Evolutionary conservation across 495 filamentous ascomycete species (phyloP).

Genomic region (Aspergillus incahuasiensis): DNA sequence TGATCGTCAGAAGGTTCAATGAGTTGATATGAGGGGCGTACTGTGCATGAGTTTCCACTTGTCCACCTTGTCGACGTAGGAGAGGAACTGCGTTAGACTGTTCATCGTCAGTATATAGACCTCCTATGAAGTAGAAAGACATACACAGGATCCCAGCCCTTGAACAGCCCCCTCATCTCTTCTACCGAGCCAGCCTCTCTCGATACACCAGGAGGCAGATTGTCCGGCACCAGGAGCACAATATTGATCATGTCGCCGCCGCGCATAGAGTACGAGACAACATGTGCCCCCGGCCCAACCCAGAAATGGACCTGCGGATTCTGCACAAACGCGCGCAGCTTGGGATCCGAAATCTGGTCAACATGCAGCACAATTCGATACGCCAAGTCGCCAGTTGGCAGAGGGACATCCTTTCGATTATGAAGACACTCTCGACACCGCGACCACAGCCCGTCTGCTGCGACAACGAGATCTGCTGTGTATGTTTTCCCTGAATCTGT

Average conservation of each 20-base stretch:
- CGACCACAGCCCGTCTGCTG: constrained; percentile 56
- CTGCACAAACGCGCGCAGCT: constrained; percentile 46
- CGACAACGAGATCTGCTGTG: constrained; percentile 52
- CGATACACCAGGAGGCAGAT: constrained; percentile 53
- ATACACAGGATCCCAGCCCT: constrained; percentile 53
- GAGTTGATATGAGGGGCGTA: constrained; percentile 9
- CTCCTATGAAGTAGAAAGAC: not conserved
- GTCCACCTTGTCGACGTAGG: constrained; percentile 32
- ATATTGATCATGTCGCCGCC: constrained; percentile 63
- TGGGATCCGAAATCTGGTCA: constrained; percentile 37
- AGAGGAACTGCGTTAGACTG: constrained; percentile 33
- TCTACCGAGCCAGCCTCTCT: constrained; percentile 52
- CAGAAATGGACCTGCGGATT: constrained; percentile 65
- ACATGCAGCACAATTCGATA: constrained; percentile 61
- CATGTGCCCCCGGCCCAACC: constrained; percentile 62
- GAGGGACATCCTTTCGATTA: constrained; percentile 39
- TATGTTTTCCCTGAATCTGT: constrained; percentile 25
- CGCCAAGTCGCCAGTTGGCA: constrained; percentile 63
- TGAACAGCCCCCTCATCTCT: constrained; percentile 61
- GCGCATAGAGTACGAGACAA: constrained; percentile 60
- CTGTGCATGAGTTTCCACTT: constrained; percentile 68
- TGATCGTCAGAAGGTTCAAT: too few relatives aligned
- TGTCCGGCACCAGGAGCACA: constrained; percentile 65
- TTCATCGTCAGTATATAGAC: not conserved
- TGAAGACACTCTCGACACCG: constrained; percentile 45